Evolutionary conservation across 1,139 yeast species (phyloP).

Genomic region (Diutina ranongensis): DNA sequence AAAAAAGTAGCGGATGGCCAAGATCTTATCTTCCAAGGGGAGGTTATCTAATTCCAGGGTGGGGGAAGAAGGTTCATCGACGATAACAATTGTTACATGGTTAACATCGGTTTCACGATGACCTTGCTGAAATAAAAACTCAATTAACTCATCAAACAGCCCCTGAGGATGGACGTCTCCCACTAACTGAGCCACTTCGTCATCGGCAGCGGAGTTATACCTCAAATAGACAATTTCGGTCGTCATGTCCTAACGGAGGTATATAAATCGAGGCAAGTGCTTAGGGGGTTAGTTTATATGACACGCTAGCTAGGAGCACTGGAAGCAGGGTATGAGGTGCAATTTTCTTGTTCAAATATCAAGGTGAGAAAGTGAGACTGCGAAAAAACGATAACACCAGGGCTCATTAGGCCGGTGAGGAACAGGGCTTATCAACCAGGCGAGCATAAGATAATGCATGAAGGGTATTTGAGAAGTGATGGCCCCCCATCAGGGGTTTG

Average conservation of each 20-base stretch:
- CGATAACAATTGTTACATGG: slow-evolving; percentile 22
- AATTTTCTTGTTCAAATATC: background rate
- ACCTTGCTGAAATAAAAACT: slow-evolving; percentile 23
- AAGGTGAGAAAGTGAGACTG: slow-evolving; percentile 8
- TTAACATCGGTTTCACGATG: slow-evolving; percentile 24
- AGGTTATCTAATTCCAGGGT: slow-evolving; percentile 9
- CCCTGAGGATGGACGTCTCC: background rate
- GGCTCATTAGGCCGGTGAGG: slow-evolving; percentile 10
- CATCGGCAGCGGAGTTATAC: slow-evolving; percentile 7
- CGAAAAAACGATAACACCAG: slow-evolving; percentile 8
- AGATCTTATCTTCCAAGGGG: slow-evolving; percentile 15
- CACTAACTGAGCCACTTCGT: slow-evolving; percentile 5
- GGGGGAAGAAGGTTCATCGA: slow-evolving; percentile 12
- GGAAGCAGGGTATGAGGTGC: no score
- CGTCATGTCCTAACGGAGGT: slow-evolving; percentile 7
- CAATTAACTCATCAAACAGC: slow-evolving; percentile 11
- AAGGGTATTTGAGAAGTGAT: no score
- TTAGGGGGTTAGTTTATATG: background rate
- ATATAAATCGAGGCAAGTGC: background rate
- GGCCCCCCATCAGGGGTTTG: no score
- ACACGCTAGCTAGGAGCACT: no score
- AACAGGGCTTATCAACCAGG: slow-evolving; percentile 10
- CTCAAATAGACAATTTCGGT: slow-evolving; percentile 11
- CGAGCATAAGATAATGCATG: slow-evolving; percentile 11
- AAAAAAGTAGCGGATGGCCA: slow-evolving; percentile 28